A percentile compares a stretch with the other conserved stretches of the same genome.
Evolutionary conservation across 768 basidiomycete species (phyloP).

Genomic region (Leccinum broughii): DNA sequence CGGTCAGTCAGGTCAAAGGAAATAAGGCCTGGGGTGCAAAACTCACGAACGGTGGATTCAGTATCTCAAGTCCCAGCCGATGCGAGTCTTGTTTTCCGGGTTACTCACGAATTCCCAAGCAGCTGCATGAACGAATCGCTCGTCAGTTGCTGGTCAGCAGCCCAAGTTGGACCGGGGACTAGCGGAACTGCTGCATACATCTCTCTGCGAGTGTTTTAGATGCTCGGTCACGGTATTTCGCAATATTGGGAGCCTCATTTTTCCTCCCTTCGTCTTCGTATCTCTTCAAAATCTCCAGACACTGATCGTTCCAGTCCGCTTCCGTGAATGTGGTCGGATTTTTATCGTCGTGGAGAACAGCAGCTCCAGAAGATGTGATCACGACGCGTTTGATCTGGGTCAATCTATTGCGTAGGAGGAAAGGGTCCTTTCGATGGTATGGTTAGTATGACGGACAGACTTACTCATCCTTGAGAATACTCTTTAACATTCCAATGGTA

Average conservation of each 20-base stretch:
- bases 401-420: background rate
- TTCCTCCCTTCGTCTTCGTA: slow-evolving; percentile 48
- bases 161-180: background rate
- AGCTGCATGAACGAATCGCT: slow-evolving; percentile 25
- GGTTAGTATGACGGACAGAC: background rate
- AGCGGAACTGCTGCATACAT: slow-evolving; percentile 32
- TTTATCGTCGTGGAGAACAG: slow-evolving; percentile 38
- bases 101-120: slow-evolving; percentile 49
- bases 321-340: slow-evolving; percentile 41
- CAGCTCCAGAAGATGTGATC: slow-evolving; percentile 62
- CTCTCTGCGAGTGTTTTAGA: slow-evolving; percentile 68
- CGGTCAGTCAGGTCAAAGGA: background rate
- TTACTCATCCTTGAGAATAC: background rate
- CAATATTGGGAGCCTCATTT: slow-evolving; percentile 33
- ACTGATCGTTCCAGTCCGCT: slow-evolving; percentile 59
- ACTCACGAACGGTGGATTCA: slow-evolving; percentile 43
- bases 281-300: slow-evolving; percentile 38
- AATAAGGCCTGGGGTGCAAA: background rate
- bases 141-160: background rate
- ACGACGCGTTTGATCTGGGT: slow-evolving; percentile 65
- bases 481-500: background rate
- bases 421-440: background rate
- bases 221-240: slow-evolving; percentile 48
- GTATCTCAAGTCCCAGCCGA: slow-evolving; percentile 40
- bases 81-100: slow-evolving; percentile 30